Evolutionary conservation across 495 filamentous ascomycete species (phyloP).

Genomic region (Acidiella bohemica): DNA sequence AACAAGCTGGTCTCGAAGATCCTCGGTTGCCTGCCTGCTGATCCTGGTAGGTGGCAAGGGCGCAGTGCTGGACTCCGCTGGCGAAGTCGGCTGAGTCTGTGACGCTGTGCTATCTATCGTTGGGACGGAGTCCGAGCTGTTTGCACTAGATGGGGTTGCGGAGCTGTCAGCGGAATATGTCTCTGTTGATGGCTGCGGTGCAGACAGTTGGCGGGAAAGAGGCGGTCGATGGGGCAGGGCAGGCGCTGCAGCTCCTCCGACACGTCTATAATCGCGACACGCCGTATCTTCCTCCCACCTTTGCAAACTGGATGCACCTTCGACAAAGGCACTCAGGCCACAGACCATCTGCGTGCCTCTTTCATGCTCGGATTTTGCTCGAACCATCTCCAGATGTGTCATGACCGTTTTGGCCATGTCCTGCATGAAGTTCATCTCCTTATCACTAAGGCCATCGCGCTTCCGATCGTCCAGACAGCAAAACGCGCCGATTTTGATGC

Average conservation of each 20-base stretch:
- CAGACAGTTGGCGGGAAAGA: too few relatives aligned
- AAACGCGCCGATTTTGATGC: slow-evolving; percentile 19
- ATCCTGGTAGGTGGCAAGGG: not conserved
- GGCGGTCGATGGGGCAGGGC: too few relatives aligned
- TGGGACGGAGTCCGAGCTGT: not conserved
- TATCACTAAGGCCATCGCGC: slow-evolving; percentile 25
- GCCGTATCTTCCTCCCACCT: slow-evolving; percentile 2
- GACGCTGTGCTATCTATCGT: too few relatives aligned
- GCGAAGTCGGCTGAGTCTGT: too few relatives aligned
- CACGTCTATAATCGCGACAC: not conserved
- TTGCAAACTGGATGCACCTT: slow-evolving; percentile 4
- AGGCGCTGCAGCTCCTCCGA: not conserved
- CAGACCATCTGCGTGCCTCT: slow-evolving; percentile 8
- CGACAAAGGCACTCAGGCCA: slow-evolving; percentile 12
- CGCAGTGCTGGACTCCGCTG: too few relatives aligned
- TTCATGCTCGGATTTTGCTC: slow-evolving; percentile 3
- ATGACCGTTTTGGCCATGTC: slow-evolving; percentile 23
- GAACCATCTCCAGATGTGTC: slow-evolving; percentile 11
- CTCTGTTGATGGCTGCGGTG: not conserved
- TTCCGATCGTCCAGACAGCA: slow-evolving; percentile 16
- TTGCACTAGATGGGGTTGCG: not conserved
- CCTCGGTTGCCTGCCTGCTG: not conserved
- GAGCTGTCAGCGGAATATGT: not conserved
- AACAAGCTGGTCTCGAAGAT: slow-evolving; percentile 5
- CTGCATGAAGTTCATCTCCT: slow-evolving; percentile 26